Evolutionary conservation across 2,329 filamentous ascomycete species (phyloP).

Genomic region (Fusarium armeniacum): DNA sequence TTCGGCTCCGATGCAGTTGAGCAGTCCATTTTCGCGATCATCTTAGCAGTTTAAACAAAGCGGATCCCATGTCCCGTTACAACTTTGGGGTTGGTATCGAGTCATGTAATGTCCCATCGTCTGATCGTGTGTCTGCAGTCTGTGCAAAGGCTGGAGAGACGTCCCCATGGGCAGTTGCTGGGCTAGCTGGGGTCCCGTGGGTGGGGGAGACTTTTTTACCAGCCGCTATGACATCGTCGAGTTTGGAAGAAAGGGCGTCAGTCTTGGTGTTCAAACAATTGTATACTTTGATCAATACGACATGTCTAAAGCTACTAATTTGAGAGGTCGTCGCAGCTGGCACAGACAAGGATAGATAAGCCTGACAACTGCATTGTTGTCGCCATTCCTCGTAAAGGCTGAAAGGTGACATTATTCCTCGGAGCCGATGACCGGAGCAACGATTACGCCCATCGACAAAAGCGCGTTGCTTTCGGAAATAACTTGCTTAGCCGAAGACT

Average conservation of each 20-base stretch:
- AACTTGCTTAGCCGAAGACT: neutral
- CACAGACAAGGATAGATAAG: too few species aligned
- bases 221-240: conserved; percentile 1
- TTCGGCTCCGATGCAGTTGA: conserved; percentile 1
- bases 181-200: neutral
- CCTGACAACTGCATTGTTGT: neutral
- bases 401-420: neutral
- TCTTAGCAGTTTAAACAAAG: conserved; percentile 28
- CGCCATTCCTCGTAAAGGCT: neutral
- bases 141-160: neutral
- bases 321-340: fast-evolving
- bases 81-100: neutral
- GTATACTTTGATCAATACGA: neutral
- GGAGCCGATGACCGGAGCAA: neutral
- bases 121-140: conserved; percentile 8
- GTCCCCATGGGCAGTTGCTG: neutral
- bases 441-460: neutral
- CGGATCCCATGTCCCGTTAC: conserved; percentile 8
- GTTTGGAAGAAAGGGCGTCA: neutral
- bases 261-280: neutral
- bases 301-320: fast-evolving
- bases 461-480: neutral
- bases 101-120: conserved; percentile 9
- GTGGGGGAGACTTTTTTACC: neutral
- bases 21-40: conserved; percentile 8